Conservation (phyloP, 2,329 filamentous ascomycete species). For the Monilinia laxa region DNA sequence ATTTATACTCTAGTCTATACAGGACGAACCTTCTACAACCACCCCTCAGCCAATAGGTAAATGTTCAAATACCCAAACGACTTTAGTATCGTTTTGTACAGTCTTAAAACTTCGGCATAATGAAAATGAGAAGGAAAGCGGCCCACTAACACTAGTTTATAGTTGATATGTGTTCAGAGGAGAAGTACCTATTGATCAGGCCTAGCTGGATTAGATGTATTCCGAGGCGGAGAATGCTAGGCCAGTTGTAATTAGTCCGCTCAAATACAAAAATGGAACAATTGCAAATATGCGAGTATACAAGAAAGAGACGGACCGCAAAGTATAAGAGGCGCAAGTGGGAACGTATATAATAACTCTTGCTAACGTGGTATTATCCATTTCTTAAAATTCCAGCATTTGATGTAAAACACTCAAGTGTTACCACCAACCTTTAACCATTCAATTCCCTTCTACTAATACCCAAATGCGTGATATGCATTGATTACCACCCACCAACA, state of each 20-base stretch:
- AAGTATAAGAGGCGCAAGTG: background rate
- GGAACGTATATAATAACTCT: background rate
- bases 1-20: background rate
- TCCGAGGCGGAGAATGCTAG: background rate
- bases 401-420: background rate
- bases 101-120: background rate
- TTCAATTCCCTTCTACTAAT: conserved; percentile 11
- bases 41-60: background rate
- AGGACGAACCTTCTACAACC: background rate
- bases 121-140: background rate
- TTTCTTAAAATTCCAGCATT: background rate
- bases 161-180: background rate
- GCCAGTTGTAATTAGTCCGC: background rate
- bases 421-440: conserved; percentile 2
- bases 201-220: conserved; percentile 1
- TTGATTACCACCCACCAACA: background rate
- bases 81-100: background rate
- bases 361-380: conserved; percentile 8
- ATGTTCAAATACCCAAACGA: background rate
- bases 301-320: background rate
- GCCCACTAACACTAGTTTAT: background rate
- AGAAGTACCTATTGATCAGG: background rate
- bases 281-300: background rate
- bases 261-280: background rate
- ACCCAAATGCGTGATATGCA: conserved; percentile 11